Evolutionary conservation across 768 basidiomycete species (phyloP), one percentile per base, ranked within the genome.

Genomic region (Zangia roseola): DNA sequence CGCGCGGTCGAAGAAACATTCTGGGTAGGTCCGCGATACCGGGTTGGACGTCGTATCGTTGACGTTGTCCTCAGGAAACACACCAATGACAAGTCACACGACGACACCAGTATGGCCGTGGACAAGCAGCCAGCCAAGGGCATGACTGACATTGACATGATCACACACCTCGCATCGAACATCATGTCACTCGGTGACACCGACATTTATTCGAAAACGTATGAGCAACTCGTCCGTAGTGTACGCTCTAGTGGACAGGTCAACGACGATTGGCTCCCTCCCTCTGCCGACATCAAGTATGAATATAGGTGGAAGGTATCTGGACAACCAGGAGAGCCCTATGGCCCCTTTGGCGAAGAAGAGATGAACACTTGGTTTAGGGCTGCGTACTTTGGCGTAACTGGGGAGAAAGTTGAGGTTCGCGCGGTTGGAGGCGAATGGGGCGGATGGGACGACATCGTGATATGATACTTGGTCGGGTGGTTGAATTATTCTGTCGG

Each of bases 161-260:
- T 94, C 54, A 94, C 93, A 0, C 84, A 91, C 69, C 79, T 92
- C 43, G 90, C 92, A 6, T 93, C 90, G n/a, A 84, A 77, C 31
- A 79, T 94, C 55, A 86, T 95, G 83, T 84, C 86, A 0, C 77
- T 92, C 13, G 91, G 90, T 20, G 91, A 95, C 53, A 75, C 79
- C 16, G 91, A 94, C 60, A 80, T 94, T 46, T 95, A 94, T 70
- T 86, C 84, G 34, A 84, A 81, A 64, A 87, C 88, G 0, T 91
- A 91, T 63, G 91, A 93, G 57, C 86, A 91, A 61, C 76, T 95
- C 43, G 81, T 95, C 17, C 84, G 88, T 49, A 72, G 77, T 33
- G 79, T 94, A 19, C 82, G 89, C 26, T 75, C 81, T 5, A 83
- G 88, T 6, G 90, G 88, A 33, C 73, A 69, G 23, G 88, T 93